A percentile compares a stretch with the other conserved stretches of the same genome.
phyloP scores from a whole-genome alignment of 352 stramenopile genomes.

The Peronosclerospora sorghi region DNA sequence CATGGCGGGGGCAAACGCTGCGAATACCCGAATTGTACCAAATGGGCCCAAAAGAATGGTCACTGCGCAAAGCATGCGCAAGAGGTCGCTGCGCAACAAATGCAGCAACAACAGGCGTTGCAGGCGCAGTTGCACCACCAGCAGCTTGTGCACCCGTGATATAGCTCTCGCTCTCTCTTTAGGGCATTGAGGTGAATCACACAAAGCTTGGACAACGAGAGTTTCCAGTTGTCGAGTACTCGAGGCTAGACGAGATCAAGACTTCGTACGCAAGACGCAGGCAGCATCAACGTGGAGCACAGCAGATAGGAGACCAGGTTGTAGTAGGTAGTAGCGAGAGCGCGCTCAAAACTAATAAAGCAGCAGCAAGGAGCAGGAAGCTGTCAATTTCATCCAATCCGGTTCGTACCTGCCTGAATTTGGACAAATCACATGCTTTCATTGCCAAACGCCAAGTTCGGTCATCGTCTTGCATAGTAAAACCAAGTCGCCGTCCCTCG shows the following conservation, averaged over 20 bases:
- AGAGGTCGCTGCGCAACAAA: conserved; percentile 52
- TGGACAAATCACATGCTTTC: no score
- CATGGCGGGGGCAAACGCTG: conserved; percentile 80
- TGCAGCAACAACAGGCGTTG: conserved; percentile 33
- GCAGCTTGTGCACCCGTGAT: conserved; percentile 30
- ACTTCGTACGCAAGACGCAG: background rate
- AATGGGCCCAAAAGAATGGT: conserved; percentile 83
- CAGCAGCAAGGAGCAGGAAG: conserved; percentile 10
- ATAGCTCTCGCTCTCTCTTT: no score
- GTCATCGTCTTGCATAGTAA: no score
- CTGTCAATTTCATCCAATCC: no score
- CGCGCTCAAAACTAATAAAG: conserved; percentile 17
- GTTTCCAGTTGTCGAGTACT: conserved; percentile 5
- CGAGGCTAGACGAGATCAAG: conserved; percentile 4
- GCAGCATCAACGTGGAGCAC: conserved; percentile 3
- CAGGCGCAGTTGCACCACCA: conserved; percentile 24
- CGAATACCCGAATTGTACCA: conserved; percentile 74
- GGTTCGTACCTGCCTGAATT: no score
- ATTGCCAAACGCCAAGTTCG: no score
- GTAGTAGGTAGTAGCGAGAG: conserved; percentile 13
- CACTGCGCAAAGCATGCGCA: conserved; percentile 82
- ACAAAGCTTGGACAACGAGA: background rate
- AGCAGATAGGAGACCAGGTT: conserved; percentile 6
- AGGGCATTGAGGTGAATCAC: conserved; percentile 8
- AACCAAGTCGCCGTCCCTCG: no score